Evolutionary conservation across 2,329 filamentous ascomycete species (phyloP), one percentile per base, ranked within the genome.

Genomic region (Ophiocordyceps unilateralis): DNA sequence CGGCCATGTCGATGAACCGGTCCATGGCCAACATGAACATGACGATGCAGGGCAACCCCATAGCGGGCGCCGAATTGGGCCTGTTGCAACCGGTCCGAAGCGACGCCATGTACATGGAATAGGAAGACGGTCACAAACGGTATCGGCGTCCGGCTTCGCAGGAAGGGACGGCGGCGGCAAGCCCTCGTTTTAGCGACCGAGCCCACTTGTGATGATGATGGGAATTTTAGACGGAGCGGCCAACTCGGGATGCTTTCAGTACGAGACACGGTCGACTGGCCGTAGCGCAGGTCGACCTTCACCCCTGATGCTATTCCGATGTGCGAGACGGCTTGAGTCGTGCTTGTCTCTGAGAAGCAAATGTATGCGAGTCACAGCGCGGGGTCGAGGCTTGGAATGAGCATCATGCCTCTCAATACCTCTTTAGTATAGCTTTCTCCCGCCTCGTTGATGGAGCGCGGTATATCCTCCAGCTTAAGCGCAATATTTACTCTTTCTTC

Each of bases 51-150:
- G 55, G 54, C 10, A 60, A 53, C 46, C 50, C 53, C n/a, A 53
- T 64, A 53, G 65, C 66, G 45, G 58, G 58, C 38, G 57, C 56
- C 14, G 67, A 69, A 38, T 63, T 70, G 54, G 55, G 58, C 46
- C 59, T 69, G 52, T 67, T 70, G 55, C 63, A 67, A 45, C 62
- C 63, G 26, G 61, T 68, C 30, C 60, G 63, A 40, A 58, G 61
- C 36, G 69, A 72, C 44, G 58, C 63, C 34, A 70, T 74, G 66
- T 74, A 69, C 51, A 66, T 72, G 63, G 68, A 70, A 48, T 70
- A 57, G 47, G 42, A 43, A 39, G n/a, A n/a, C n/a, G n/a, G n/a
- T n/a, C n/a, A n/a, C n/a, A n/a, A n/a, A n/a, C n/a, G n/a, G n/a
- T n/a, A n/a, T n/a, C n/a, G n/a, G n/a, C n/a, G n/a, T n/a, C n/a